Percentiles rank a stretch among this genome's conserved stretches.
Evolutionary conservation across 2,329 filamentous ascomycete species (phyloP).

Genomic region (Xenosphaeropsis pyriputrescens): DNA sequence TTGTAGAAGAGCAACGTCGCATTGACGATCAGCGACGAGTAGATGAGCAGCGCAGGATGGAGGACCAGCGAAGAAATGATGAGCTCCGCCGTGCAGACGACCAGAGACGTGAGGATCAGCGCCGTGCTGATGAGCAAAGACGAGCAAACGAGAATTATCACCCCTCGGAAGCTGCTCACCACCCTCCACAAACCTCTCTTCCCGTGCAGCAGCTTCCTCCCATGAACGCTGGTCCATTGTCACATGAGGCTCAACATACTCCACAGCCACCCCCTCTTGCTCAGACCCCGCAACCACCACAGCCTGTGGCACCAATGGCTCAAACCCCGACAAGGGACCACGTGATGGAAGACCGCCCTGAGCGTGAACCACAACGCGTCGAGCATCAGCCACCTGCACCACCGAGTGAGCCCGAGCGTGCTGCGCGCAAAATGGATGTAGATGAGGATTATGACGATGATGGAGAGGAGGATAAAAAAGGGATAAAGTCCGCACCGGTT

Average conservation of each 20-base stretch:
- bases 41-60: conserved; percentile 35
- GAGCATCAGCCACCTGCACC: conserved; percentile 29
- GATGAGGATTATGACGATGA: conserved; percentile 97
- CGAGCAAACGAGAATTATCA: conserved; percentile 70
- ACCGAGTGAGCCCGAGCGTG: conserved; percentile 61
- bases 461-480: conserved; percentile 69
- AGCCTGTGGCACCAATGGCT: conserved; percentile 35
- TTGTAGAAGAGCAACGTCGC: conserved; percentile 43
- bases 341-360: conserved; percentile 10
- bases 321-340: conserved; percentile 26
- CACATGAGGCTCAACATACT: conserved; percentile 28
- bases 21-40: conserved; percentile 48
- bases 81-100: too few species aligned
- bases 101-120: too few species aligned
- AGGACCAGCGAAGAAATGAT: too few species aligned
- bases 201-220: conserved; percentile 41
- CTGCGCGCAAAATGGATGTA: conserved; percentile 88
- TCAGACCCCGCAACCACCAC: conserved; percentile 5
- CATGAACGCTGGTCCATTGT: conserved; percentile 43
- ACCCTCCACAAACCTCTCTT: conserved; percentile 50
- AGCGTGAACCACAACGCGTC: conserved; percentile 7
- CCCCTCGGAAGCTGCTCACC: conserved; percentile 84
- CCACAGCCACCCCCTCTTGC: conserved; percentile 26
- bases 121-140: conserved; percentile 42
- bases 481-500: conserved; percentile 26